Evolutionary conservation across 2,329 filamentous ascomycete genomes (phyloP).

Genomic region (Trichoderma endophyticum): DNA sequence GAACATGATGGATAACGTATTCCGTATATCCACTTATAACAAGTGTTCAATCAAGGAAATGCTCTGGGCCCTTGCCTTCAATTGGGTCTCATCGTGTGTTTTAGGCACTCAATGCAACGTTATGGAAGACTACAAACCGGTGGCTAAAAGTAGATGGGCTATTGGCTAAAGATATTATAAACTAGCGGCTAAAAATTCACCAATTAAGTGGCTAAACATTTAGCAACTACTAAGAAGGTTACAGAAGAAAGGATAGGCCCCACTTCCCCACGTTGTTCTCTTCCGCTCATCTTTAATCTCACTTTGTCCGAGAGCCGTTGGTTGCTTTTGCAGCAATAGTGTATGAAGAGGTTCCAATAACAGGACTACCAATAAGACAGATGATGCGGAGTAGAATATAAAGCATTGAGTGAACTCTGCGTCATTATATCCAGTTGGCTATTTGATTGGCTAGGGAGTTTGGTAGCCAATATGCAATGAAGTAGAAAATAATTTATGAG

Average conservation of each 20-base stretch:
- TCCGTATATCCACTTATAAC: background rate
- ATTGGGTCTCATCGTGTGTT: background rate
- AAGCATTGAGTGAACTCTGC: background rate
- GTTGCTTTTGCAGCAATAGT: background rate
- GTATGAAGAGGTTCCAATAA: background rate
- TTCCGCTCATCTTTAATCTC: background rate
- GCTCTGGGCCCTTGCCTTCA: background rate
- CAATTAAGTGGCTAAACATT: conserved; percentile 12
- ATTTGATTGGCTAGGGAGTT: background rate
- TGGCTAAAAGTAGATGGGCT: conserved; percentile 5
- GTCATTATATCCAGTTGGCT: background rate
- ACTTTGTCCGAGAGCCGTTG: background rate
- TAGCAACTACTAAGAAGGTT: background rate
- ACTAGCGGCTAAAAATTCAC: conserved; percentile 7
- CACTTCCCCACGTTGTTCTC: conserved; percentile 4
- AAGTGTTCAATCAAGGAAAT: background rate
- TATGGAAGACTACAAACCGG: background rate
- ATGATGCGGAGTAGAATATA: background rate
- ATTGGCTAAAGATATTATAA: conserved; percentile 1
- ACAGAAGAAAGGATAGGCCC: background rate
- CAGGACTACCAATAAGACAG: background rate
- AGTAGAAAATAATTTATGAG: background rate
- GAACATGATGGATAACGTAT: background rate
- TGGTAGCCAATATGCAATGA: background rate
- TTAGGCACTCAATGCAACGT: background rate